phyloP scores from a whole-genome alignment of 2,329 filamentous ascomycete species.

The Lasiodiplodia gonubiensis region DNA sequence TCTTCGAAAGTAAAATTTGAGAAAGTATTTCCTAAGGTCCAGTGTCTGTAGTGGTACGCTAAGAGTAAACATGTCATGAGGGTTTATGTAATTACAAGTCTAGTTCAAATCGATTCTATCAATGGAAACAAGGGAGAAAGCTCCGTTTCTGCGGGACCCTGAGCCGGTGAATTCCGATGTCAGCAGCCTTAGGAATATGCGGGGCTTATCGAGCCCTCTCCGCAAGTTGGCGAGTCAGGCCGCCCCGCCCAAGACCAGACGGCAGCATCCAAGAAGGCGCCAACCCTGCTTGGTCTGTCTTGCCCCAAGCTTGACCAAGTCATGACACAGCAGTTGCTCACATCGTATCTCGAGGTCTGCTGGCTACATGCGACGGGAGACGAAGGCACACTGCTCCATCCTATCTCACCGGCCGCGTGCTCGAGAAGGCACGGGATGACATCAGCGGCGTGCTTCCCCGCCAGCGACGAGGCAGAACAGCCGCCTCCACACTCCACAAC shows the following conservation, averaged over 20 bases:
- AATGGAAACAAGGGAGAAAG: background rate
- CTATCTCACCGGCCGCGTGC: no score
- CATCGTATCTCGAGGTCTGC: background rate
- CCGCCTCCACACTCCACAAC: slow-evolving; percentile 4
- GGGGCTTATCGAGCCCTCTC: background rate
- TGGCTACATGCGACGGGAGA: background rate
- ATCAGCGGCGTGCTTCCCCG: slow-evolving; percentile 14
- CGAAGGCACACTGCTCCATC: background rate
- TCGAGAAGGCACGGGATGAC: background rate
- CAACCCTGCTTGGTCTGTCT: slow-evolving; percentile 15
- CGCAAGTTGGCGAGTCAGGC: slow-evolving; percentile 20
- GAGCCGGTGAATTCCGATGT: background rate
- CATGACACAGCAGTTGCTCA: slow-evolving; percentile 1
- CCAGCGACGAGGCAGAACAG: background rate
- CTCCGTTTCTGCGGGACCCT: background rate
- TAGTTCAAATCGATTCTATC: background rate
- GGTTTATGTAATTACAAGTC: background rate
- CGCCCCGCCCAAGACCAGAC: background rate
- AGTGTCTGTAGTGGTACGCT: background rate
- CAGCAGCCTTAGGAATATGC: background rate
- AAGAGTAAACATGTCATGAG: background rate
- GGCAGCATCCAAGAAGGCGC: background rate
- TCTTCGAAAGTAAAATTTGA: background rate
- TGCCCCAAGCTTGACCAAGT: background rate
- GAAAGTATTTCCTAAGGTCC: background rate